Base-by-base conservation (phyloP, 768 basidiomycete species). In the Phylloporus scabripes region DNA sequence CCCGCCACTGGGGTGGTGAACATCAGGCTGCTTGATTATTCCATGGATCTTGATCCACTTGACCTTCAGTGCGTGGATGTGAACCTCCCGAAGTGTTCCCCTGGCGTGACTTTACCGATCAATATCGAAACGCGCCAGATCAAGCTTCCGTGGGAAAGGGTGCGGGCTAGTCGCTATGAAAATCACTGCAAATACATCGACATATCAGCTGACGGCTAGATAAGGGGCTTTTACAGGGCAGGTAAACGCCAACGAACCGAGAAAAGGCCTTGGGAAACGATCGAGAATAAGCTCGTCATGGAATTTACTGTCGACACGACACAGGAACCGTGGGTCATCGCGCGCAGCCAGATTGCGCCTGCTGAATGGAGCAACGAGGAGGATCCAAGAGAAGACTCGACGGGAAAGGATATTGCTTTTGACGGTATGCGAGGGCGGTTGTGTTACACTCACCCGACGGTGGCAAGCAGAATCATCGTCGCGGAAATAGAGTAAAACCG, bases 281-380 rank as follows among this genome's bases (percentile, higher is more conserved):
- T 2, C 5, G 37, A 38, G 21, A 20, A 21, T 6, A 18, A 36
- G 37, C 37, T 38, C 3, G 10, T 53, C 39, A 8, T 38, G 14
- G 53, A 48, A n/a, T 53, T 48, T 15, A 6, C 43, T 14, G 42
- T 55, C 10, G 51, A 53, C n/a, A 41, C 21, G 4, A 45, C 26
- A 3, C 53, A 42, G 24, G 46, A 45, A 20, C 37, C 9, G 6
- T 48, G 51, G 38, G 24, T 12, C 7, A 5, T 39, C 8, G 3
- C 41, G 12, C 17, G 21, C 10, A 24, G 45, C 24, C 6, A 33
- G 24, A 7, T 39, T 10, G 15, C 4, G 20, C 36, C 36, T 15
- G 23, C 12, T 5, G 20, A 42, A 26, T 53, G 52, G 50, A 37
- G 2, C 15, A 7, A 31, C 1, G 7, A 7, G 0, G 10, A 0